These are phyloP conservation scores for Tulasnella sp. DNA, from an alignment of 768 basidiomycete species.

Conservation along the genomic window DNA sequence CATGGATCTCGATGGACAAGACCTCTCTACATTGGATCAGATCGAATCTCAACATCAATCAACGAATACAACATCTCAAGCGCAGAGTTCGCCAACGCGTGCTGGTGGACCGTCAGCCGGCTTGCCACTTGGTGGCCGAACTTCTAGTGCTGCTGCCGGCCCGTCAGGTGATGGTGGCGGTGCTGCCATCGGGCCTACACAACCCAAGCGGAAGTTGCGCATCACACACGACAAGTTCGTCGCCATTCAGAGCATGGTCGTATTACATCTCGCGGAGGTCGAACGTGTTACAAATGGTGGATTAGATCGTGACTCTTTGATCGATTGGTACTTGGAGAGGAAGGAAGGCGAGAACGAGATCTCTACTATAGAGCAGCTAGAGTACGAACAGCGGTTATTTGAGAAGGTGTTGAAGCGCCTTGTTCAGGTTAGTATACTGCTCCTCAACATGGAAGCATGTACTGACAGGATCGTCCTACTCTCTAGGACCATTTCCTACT, in stretches of 20 bases:
- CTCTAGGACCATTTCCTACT: constrained; percentile 73
- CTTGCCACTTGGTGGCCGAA: background rate
- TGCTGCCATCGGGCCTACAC: constrained; percentile 31
- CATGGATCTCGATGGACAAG: constrained; percentile 37
- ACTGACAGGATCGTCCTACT: constrained; percentile 3
- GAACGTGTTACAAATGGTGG: constrained; percentile 70
- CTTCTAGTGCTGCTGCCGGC: constrained; percentile 21
- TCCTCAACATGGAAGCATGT: background rate
- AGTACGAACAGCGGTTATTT: constrained; percentile 83
- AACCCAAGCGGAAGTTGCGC: constrained; percentile 58
- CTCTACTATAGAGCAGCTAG: constrained; percentile 73
- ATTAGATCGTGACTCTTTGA: constrained; percentile 79
- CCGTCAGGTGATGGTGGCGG: constrained; percentile 26
- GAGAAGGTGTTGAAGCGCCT: constrained; percentile 81
- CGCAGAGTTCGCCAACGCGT: constrained; percentile 29
- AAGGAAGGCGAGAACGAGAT: constrained; percentile 74
- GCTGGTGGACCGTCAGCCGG: constrained; percentile 18
- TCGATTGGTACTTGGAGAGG: constrained; percentile 93
- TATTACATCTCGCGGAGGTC: constrained; percentile 65
- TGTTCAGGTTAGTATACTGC: constrained; percentile 57
- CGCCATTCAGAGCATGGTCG: constrained; percentile 76
- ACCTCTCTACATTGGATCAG: constrained; percentile 24
- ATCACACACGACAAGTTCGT: constrained; percentile 97
- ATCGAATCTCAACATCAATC: constrained; percentile 29
- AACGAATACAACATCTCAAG: constrained; percentile 18